phyloP scores from a whole-genome alignment of 306 rosid genomes.

The Alnus glutinosa region DNA sequence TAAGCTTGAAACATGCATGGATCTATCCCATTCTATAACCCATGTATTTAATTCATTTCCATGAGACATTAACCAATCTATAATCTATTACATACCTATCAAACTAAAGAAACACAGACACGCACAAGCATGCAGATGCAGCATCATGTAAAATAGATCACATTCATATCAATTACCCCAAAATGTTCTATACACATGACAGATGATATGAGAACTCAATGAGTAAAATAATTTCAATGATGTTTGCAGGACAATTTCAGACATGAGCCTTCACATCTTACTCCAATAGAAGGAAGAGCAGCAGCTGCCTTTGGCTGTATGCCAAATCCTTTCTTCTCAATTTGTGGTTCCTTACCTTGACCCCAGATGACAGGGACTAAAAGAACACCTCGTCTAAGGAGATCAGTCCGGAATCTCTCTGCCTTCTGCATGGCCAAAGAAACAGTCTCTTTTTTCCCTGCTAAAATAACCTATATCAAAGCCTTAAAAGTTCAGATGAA shows the following conservation, averaged over 20 bases:
- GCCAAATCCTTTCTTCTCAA: conserved; percentile 92
- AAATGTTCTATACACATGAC: neutral
- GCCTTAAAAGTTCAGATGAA: conserved; percentile 26
- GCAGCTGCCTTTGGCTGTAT: conserved; percentile 51
- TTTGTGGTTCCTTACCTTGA: conserved; percentile 59
- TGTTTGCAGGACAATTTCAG: neutral
- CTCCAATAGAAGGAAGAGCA: conserved; percentile 94
- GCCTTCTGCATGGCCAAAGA: conserved; percentile 68
- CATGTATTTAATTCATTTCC: neutral
- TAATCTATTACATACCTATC: neutral
- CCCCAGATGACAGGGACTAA: conserved; percentile 86
- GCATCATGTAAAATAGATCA: neutral
- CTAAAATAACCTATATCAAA: conserved; percentile 82
- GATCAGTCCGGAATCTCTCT: conserved; percentile 80
- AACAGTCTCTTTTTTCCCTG: conserved; percentile 83
- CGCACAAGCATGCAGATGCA: neutral
- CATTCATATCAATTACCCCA: neutral
- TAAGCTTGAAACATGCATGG: conserved; percentile 20
- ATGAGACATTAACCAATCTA: neutral
- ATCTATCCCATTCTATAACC: neutral
- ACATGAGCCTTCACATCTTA: conserved; percentile 29
- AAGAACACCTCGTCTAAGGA: conserved; percentile 77
- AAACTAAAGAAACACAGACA: neutral
- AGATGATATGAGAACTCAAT: neutral
- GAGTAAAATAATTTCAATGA: neutral